Percentiles rank a stretch among this genome's conserved stretches.
phyloP scores from a whole-genome alignment of 352 stramenopile species.

The Pythium inflatum region DNA sequence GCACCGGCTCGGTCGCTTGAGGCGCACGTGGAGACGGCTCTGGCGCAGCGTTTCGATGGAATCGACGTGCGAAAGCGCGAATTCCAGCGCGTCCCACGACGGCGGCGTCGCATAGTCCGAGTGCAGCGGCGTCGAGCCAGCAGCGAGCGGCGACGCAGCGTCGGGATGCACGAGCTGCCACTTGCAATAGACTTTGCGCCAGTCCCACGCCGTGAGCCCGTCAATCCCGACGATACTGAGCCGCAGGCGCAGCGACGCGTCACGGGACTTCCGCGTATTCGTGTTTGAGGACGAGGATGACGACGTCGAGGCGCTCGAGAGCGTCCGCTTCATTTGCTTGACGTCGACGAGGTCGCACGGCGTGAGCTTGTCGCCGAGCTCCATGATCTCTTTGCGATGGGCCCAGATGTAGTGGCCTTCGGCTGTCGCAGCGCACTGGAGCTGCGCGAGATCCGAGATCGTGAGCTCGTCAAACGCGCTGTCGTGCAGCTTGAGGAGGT shows the following conservation, averaged over 20 bases:
- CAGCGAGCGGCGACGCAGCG: not conserved
- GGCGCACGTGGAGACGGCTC: constrained; percentile 7
- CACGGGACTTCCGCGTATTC: not conserved
- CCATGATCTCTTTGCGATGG: constrained; percentile 23
- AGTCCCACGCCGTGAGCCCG: constrained; percentile 17
- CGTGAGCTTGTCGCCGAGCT: constrained; percentile 19
- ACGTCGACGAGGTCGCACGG: constrained; percentile 11
- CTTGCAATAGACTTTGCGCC: constrained; percentile 21
- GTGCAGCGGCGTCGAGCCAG: not conserved
- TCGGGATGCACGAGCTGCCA: constrained; percentile 10
- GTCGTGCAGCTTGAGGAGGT: constrained; percentile 25
- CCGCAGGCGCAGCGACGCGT: not conserved
- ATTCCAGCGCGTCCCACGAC: constrained; percentile 12
- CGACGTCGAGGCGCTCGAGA: not conserved
- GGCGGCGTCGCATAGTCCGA: not conserved
- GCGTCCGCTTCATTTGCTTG: constrained; percentile 5
- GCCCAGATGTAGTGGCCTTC: constrained; percentile 28
- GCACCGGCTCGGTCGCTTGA: constrained; percentile 28
- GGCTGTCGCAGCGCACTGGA: constrained; percentile 24
- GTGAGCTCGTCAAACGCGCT: constrained; percentile 21
- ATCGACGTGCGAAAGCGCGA: not conserved
- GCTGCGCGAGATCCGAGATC: constrained; percentile 21
- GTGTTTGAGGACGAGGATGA: not conserved
- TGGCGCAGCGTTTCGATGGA: constrained; percentile 21
- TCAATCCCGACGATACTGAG: constrained; percentile 2